These are phyloP conservation scores for Amesomyces nigricolor DNA, from an alignment of 2,329 filamentous ascomycete species.

Conservation along the genomic window DNA sequence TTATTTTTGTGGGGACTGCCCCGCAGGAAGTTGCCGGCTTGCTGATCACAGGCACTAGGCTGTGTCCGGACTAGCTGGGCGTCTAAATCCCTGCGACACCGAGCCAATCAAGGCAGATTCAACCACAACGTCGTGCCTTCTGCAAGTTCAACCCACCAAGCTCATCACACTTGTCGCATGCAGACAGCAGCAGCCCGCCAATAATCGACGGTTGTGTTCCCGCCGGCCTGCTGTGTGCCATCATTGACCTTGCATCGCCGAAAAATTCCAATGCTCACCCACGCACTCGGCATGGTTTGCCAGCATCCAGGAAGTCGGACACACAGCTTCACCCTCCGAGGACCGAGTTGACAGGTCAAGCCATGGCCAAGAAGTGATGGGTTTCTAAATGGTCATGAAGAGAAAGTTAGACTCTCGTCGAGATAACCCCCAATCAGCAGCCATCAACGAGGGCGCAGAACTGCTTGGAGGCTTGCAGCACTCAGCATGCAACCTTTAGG, in stretches of 20 bases:
- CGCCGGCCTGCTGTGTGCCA: constrained; percentile 7
- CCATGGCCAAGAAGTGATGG: not conserved
- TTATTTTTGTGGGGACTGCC: not conserved
- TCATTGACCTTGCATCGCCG: not conserved
- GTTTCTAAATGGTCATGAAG: not conserved
- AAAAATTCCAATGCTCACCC: not conserved
- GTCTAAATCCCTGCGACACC: constrained; percentile 35
- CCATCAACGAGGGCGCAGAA: not conserved
- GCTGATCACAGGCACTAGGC: constrained; percentile 30
- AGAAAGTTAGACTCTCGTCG: not conserved
- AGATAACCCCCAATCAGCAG: not conserved
- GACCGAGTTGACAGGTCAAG: not conserved
- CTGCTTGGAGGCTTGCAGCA: constrained; percentile 11
- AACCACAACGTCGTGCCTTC: constrained; percentile 17
- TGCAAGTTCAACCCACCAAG: constrained; percentile 7
- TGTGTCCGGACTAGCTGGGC: constrained; percentile 32
- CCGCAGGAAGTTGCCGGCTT: constrained; percentile 3
- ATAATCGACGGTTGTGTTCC: constrained; percentile 18
- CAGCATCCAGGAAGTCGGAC: not conserved
- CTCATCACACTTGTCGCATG: constrained; percentile 32
- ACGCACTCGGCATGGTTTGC: not conserved
- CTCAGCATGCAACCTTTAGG: constrained; percentile 3
- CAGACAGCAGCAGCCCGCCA: constrained; percentile 21
- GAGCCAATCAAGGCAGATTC: constrained; percentile 28
- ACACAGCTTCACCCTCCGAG: too few species aligned